phyloP scores from a whole-genome alignment of 495 filamentous ascomycete species.

The Xylaria telfairii region DNA sequence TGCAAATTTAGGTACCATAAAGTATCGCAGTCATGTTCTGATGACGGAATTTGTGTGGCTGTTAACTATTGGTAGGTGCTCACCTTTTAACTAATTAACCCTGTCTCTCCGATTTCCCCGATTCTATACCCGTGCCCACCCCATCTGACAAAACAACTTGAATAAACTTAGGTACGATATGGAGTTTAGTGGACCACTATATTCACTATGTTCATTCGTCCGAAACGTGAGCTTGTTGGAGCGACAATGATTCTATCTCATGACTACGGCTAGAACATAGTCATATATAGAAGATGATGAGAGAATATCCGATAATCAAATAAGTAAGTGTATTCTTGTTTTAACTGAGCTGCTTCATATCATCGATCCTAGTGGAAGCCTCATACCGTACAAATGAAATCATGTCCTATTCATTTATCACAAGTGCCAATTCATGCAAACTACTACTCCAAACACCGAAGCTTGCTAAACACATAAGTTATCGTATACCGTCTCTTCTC shows the following conservation, averaged over 20 bases:
- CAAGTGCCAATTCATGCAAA: conserved; percentile 10
- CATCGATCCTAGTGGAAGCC: neutral
- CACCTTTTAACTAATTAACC: neutral
- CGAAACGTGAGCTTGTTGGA: conserved; percentile 40
- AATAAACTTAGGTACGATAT: conserved; percentile 67
- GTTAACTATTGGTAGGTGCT: conserved; percentile 77
- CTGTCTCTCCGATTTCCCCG: neutral
- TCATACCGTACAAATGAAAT: conserved; percentile 19
- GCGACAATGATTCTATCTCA: conserved; percentile 16
- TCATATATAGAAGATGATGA: neutral
- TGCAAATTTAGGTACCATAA: conserved; percentile 63
- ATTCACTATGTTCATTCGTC: conserved; percentile 61
- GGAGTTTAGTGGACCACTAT: conserved; percentile 67
- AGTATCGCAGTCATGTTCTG: conserved; percentile 67
- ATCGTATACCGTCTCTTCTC: neutral
- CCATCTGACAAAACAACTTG: conserved; percentile 22
- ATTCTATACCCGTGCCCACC: neutral
- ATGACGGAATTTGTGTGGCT: conserved; percentile 71
- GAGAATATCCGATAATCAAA: neutral
- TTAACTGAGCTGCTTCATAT: neutral
- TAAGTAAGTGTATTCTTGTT: conserved; percentile 20
- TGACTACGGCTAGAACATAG: neutral
- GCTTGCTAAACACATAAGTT: conserved; percentile 24
- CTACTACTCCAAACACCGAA: conserved; percentile 24
- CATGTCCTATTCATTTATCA: conserved; percentile 13